phyloP scores from a whole-genome alignment of 2,329 filamentous ascomycete genomes.

The Calonectria multiphialidica region DNA sequence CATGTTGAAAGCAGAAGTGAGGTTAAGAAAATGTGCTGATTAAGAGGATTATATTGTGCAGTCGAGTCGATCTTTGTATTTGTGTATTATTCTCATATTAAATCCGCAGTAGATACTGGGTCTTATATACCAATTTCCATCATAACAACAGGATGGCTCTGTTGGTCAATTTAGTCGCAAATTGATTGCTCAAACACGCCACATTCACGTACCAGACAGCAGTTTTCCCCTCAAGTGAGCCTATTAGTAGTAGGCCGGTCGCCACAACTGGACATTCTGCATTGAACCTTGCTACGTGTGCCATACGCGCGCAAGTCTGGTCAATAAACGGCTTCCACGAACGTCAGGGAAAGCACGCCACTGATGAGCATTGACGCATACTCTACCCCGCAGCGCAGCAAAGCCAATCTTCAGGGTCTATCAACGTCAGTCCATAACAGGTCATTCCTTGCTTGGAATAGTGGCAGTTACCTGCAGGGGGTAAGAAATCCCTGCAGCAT shows the following conservation, averaged over 20 bases:
- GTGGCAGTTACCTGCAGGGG: conserved; percentile 15
- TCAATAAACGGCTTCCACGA: conserved; percentile 30
- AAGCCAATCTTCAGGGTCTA: conserved; percentile 15
- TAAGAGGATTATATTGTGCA: neutral
- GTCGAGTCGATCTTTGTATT: neutral
- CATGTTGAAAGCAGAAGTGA: conserved; percentile 14
- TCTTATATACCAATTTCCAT: conserved; percentile 12
- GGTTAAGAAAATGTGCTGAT: neutral
- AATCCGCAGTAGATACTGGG: neutral
- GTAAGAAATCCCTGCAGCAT: conserved; percentile 23
- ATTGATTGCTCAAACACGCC: conserved; percentile 18
- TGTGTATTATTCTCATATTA: neutral
- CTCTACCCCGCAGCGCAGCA: conserved; percentile 2
- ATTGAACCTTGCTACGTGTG: conserved; percentile 12
- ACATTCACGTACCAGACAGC: neutral
- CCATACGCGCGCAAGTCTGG: neutral
- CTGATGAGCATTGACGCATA: conserved; percentile 9
- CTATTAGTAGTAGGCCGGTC: conserved; percentile 1
- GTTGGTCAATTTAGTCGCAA: neutral
- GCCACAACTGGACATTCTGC: conserved; percentile 14
- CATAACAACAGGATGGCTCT: neutral
- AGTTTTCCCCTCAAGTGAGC: conserved; percentile 23
- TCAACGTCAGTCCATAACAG: conserved; percentile 15
- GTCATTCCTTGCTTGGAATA: conserved; percentile 17
- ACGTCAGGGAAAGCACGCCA: conserved; percentile 21